Conservation (phyloP, 768 basidiomycete genomes). For the Hericium alpestre region DNA sequence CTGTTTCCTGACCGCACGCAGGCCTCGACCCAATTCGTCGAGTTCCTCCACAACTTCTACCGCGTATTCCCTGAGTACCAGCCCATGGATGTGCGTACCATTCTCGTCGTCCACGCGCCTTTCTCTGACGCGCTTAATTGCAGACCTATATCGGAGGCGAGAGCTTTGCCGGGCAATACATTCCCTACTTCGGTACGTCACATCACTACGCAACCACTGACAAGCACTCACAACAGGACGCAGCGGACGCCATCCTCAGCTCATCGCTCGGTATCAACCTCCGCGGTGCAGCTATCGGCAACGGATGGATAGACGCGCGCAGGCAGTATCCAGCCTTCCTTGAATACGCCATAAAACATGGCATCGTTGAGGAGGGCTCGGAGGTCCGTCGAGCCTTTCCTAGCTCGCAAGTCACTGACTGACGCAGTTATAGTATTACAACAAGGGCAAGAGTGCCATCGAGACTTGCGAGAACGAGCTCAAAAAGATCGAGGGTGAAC, state of each 20-base stretch:
- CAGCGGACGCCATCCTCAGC: conserved; percentile 69
- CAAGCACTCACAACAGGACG: neutral
- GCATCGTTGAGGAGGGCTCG: conserved; percentile 62
- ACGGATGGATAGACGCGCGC: conserved; percentile 93
- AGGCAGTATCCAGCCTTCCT: conserved; percentile 85
- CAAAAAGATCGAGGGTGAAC: conserved; percentile 40
- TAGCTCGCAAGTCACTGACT: neutral
- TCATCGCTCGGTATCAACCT: conserved; percentile 52
- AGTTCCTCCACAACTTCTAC: conserved; percentile 86
- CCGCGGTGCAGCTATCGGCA: conserved; percentile 83
- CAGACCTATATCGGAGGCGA: conserved; percentile 96
- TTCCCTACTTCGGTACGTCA: conserved; percentile 79
- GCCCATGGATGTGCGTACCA: conserved; percentile 61
- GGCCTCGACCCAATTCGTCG: conserved; percentile 68
- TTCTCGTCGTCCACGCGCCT: neutral
- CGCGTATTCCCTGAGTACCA: conserved; percentile 81
- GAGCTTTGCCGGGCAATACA: conserved; percentile 95
- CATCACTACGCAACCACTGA: neutral
- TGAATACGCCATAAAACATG: conserved; percentile 74
- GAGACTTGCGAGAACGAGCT: conserved; percentile 47
- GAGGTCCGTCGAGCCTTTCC: conserved; percentile 34
- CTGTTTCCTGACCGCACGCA: conserved; percentile 20
- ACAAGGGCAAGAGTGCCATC: conserved; percentile 41
- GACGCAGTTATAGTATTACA: conserved; percentile 40
- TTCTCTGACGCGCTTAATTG: neutral